Evolutionary conservation across 163 green algal species (phyloP).

Genomic region (Trebouxia gelatinosa): DNA sequence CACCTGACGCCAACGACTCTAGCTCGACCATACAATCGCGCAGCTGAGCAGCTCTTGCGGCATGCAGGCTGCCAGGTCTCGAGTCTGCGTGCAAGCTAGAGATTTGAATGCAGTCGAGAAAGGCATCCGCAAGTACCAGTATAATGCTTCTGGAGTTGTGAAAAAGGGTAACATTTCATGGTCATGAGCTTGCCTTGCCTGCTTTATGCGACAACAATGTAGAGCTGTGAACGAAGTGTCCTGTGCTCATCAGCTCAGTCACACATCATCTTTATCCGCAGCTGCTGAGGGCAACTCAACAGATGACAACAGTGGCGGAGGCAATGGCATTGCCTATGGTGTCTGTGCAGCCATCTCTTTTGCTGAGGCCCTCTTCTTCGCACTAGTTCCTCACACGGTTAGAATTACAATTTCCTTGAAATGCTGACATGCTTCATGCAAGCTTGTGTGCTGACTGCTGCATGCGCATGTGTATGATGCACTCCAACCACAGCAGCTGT

Average conservation of each 20-base stretch:
- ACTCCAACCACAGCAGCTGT: too few species aligned
- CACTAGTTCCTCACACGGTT: conserved; percentile 11
- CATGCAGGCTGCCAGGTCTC: neutral
- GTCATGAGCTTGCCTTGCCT: too few species aligned
- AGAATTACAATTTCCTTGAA: too few species aligned
- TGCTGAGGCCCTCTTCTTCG: neutral
- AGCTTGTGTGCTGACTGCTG: too few species aligned
- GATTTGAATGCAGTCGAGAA: conserved; percentile 13
- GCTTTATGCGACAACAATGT: too few species aligned
- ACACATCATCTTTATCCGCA: neutral
- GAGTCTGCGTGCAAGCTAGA: conserved; percentile 10
- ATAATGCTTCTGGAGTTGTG: conserved; percentile 1
- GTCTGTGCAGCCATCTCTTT: conserved; percentile 4
- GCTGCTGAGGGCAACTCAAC: conserved; percentile 25
- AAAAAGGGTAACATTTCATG: too few species aligned
- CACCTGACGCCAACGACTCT: neutral
- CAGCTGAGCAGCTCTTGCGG: neutral
- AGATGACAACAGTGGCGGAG: conserved; percentile 20
- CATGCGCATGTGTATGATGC: too few species aligned
- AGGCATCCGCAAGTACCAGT: conserved; percentile 9
- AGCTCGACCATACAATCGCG: too few species aligned
- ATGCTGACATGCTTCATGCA: too few species aligned
- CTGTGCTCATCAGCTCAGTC: too few species aligned
- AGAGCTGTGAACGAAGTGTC: too few species aligned
- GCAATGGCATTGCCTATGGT: conserved; percentile 1